Evolutionary conservation across 352 stramenopile species (phyloP).

Genomic region (Phytophthora meadii): DNA sequence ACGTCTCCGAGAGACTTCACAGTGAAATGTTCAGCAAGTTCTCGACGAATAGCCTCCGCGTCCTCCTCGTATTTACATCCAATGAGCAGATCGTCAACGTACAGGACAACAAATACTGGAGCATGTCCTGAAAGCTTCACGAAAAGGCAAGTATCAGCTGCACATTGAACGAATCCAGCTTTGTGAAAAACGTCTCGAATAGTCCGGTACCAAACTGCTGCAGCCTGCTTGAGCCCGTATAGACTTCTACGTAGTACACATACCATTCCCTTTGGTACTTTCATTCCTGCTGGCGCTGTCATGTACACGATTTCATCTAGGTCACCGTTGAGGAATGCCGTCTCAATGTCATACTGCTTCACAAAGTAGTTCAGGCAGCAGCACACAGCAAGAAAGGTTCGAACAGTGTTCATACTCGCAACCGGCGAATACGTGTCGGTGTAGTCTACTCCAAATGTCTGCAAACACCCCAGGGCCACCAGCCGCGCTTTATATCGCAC

Average conservation of each 20-base stretch:
- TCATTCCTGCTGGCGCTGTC: slow-evolving; percentile 18
- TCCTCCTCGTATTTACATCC: too few species aligned
- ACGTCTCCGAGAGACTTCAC: slow-evolving; percentile 23
- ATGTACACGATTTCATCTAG: slow-evolving; percentile 36
- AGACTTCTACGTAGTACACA: slow-evolving; percentile 32
- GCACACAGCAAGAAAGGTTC: slow-evolving; percentile 24
- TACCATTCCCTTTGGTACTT: slow-evolving; percentile 13
- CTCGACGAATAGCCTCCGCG: too few species aligned
- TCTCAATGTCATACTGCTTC: slow-evolving; percentile 5
- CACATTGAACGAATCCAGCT: too few species aligned
- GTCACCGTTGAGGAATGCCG: slow-evolving; percentile 34
- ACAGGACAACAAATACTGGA: too few species aligned
- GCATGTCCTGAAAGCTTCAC: too few species aligned
- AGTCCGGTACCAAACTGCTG: slow-evolving; percentile 32
- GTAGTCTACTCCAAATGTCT: slow-evolving; percentile 32
- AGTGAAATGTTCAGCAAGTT: slow-evolving; percentile 8
- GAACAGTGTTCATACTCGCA: slow-evolving; percentile 27
- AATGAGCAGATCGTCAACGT: too few species aligned
- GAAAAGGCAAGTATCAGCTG: too few species aligned
- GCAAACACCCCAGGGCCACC: slow-evolving; percentile 12
- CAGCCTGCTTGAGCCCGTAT: slow-evolving; percentile 49
- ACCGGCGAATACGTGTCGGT: slow-evolving; percentile 38
- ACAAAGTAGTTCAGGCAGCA: not conserved
- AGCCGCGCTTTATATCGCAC: slow-evolving; percentile 38
- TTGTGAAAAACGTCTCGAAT: slow-evolving; percentile 8